Percentiles rank a stretch among this genome's conserved stretches.
Evolutionary conservation across 495 filamentous ascomycete genomes (phyloP).

Genomic region (Talaromyces borbonicus): DNA sequence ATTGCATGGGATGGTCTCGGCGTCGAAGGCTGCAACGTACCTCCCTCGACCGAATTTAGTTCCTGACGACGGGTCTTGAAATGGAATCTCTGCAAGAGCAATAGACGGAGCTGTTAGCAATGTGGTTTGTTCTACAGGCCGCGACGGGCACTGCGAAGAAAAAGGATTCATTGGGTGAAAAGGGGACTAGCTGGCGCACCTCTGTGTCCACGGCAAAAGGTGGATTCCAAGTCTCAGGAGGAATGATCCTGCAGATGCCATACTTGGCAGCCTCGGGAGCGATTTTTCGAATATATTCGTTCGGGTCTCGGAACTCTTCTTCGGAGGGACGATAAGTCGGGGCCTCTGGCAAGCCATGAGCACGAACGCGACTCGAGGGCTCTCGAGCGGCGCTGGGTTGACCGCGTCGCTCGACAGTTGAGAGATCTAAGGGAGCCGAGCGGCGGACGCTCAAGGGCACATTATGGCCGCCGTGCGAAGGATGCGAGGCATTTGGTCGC

Average conservation of each 20-base stretch:
- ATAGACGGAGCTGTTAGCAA: neutral
- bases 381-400: constrained; percentile 68
- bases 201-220: constrained; percentile 94
- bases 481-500: constrained; percentile 32
- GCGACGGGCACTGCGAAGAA: too few species aligned
- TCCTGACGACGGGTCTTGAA: constrained; percentile 96
- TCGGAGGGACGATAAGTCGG: constrained; percentile 84
- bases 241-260: constrained; percentile 90
- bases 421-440: constrained; percentile 68
- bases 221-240: constrained; percentile 88
- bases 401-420: constrained; percentile 83
- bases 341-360: constrained; percentile 79
- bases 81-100: constrained; percentile 74
- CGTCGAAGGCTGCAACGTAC: constrained; percentile 48
- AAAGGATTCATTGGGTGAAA: too few species aligned
- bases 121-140: neutral
- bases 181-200: too few species aligned
- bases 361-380: constrained; percentile 61
- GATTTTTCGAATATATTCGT: constrained; percentile 87
- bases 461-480: constrained; percentile 43
- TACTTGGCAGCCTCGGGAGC: constrained; percentile 72
- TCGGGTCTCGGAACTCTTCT: constrained; percentile 90
- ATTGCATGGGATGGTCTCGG: constrained; percentile 24
- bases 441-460: constrained; percentile 60
- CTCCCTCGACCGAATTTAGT: constrained; percentile 96